Evolutionary conservation across 78 protist genomes (phyloP).

Genomic region (Cavenderia fasciculata): DNA sequence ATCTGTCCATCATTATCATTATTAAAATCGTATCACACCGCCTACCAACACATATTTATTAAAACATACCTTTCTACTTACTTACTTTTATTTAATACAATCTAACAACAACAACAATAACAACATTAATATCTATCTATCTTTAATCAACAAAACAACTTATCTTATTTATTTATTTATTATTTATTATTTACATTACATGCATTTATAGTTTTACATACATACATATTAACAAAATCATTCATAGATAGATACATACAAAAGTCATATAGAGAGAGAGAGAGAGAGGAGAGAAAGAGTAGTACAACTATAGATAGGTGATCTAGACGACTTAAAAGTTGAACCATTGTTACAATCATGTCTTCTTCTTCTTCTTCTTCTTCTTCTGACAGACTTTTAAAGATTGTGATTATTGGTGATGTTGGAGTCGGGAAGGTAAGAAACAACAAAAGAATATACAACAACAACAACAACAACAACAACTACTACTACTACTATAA

Average conservation of each 20-base stretch:
- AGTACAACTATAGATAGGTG: background rate
- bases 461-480: background rate
- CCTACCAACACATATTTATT: no score
- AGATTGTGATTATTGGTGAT: slow-evolving; percentile 41
- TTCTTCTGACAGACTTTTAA: slow-evolving; percentile 1
- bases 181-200: background rate
- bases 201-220: background rate
- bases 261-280: background rate
- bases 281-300: background rate
- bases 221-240: background rate
- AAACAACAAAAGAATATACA: no score
- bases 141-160: background rate
- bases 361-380: background rate
- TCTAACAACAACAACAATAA: slow-evolving; percentile 1
- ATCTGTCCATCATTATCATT: no score
- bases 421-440: slow-evolving; percentile 58
- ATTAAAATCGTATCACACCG: no score
- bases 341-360: background rate
- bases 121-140: background rate
- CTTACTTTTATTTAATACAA: no score
- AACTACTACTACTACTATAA: background rate
- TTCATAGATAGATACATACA: background rate
- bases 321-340: no score
- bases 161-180: background rate
- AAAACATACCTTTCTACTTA: no score